Conservation (phyloP, 805 yeast genomes). For the Teunomyces atbi region DNA sequence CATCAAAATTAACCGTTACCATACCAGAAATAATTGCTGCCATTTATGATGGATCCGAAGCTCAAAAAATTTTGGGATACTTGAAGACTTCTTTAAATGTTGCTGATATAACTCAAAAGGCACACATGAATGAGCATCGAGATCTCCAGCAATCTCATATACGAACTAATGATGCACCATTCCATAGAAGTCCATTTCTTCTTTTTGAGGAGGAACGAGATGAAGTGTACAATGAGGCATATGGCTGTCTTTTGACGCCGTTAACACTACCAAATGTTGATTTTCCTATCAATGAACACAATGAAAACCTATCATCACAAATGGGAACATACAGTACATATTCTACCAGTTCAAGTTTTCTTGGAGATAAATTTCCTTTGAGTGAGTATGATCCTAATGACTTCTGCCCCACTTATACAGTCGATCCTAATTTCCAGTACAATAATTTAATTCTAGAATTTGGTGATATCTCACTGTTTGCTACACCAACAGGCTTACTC, state of each 20-base stretch:
- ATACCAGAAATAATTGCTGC: slow-evolving; percentile 47
- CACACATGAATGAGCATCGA: slow-evolving; percentile 45
- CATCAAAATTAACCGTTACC: slow-evolving; percentile 49
- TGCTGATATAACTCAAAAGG: slow-evolving; percentile 58
- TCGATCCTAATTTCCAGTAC: slow-evolving; percentile 44
- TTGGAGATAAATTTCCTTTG: background rate
- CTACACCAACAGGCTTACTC: slow-evolving; percentile 46
- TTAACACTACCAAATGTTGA: slow-evolving; percentile 63
- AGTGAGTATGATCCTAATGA: slow-evolving; percentile 19
- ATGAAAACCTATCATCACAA: slow-evolving; percentile 10
- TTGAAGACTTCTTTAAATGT: slow-evolving; percentile 57
- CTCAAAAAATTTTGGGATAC: slow-evolving; percentile 29
- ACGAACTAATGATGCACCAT: slow-evolving; percentile 74
- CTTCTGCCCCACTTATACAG: slow-evolving; percentile 27
- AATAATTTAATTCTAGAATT: slow-evolving; percentile 56
- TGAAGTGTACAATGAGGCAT: slow-evolving; percentile 44
- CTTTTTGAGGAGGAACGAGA: slow-evolving; percentile 51
- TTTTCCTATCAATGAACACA: slow-evolving; percentile 46
- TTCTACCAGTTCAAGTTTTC: background rate
- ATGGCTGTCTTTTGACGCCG: slow-evolving; percentile 56
- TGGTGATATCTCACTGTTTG: slow-evolving; percentile 46
- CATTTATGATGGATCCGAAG: slow-evolving; percentile 19
- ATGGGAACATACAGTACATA: slow-evolving; percentile 2
- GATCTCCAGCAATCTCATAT: slow-evolving; percentile 64
- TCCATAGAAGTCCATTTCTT: slow-evolving; percentile 74